Evolutionary conservation across 805 yeast species (phyloP), one percentile per base, ranked within the genome.

Genomic region (Phaffomyces thermotolerans): DNA sequence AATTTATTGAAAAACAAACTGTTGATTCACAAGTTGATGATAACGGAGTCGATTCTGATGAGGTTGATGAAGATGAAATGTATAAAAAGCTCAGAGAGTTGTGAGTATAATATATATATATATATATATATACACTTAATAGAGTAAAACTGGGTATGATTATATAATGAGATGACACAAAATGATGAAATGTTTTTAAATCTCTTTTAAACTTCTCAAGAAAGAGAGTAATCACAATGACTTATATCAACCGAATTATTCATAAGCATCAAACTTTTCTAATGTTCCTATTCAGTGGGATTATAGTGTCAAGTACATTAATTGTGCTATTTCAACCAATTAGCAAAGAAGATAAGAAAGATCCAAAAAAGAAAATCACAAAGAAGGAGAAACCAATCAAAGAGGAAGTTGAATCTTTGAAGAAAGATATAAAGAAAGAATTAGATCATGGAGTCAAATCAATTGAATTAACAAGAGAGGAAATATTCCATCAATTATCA

Each of bases 41-140:
- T 4, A 51, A 44, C 3, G 17, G 14, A 7, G 49, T 40, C 4
- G 29, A 34, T n/a, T n/a, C n/a, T 27, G 41, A 41, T 48, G 46
- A 45, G 17, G 43, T 30, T 4, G 37, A 47, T 33, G 45, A 47
- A 7, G 51, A 48, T 13, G 56, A 54, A 37, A 45, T 45, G 27
- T 54, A 41, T 34, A 50, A 34, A 29, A 51, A 32, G 40, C 34
- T 54, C 25, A 53, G 60, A 45, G 59, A 55, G 17, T 38, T 55
- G 24, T 53, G 30, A 52, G 24, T 32, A 25, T n/a, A 10, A 10
- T 18, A 9, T 33, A 30, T 25, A 25, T 4, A 25, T 8, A 25
- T 6, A 4, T 4, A 25, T 8, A 6, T 25, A 25, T 20, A 20
- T 5, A 20, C 4, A 4, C 22, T 20, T 5, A 20, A 5, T n/a